Conservation (phyloP, 371 early-diverging fungal species). For the Rhizopus stolonifer region DNA sequence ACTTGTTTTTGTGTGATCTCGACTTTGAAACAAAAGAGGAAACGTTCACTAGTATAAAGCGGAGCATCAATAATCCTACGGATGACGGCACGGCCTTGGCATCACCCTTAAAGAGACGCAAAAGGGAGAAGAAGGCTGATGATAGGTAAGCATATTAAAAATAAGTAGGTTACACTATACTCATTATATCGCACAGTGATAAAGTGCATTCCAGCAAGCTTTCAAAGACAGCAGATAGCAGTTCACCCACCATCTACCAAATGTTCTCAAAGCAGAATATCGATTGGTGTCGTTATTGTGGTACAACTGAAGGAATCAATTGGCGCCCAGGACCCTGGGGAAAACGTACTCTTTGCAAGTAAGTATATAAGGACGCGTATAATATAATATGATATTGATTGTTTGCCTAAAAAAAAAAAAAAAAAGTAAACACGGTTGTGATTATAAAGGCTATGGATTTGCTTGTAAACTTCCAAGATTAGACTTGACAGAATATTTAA, state of each 20-base stretch:
- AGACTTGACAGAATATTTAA: conserved; percentile 74
- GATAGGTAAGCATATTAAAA: background rate
- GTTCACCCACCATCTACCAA: conserved; percentile 60
- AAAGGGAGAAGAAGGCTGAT: background rate
- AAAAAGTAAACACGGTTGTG: conserved; percentile 92
- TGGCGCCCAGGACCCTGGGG: conserved; percentile 96
- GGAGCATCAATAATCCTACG: conserved; percentile 4
- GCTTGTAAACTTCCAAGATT: conserved; percentile 85
- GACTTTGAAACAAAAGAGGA: background rate
- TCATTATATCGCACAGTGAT: background rate
- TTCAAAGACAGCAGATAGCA: background rate
- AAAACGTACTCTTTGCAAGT: conserved; percentile 91
- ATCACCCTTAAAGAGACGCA: background rate
- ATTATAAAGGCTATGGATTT: conserved; percentile 93
- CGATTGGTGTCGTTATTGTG: conserved; percentile 94
- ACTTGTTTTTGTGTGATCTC: background rate
- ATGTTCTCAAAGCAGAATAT: conserved; percentile 61
- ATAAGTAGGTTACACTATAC: background rate
- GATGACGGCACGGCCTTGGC: background rate
- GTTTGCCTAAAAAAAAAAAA: no score
- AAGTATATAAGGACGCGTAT: conserved; percentile 23
- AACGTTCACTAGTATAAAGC: background rate
- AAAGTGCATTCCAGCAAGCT: background rate
- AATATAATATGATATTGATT: no score
- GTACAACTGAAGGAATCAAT: conserved; percentile 89